These are phyloP conservation scores for Sarcomyxa edulis DNA, from an alignment of 768 basidiomycete genomes.

Conservation along the genomic window DNA sequence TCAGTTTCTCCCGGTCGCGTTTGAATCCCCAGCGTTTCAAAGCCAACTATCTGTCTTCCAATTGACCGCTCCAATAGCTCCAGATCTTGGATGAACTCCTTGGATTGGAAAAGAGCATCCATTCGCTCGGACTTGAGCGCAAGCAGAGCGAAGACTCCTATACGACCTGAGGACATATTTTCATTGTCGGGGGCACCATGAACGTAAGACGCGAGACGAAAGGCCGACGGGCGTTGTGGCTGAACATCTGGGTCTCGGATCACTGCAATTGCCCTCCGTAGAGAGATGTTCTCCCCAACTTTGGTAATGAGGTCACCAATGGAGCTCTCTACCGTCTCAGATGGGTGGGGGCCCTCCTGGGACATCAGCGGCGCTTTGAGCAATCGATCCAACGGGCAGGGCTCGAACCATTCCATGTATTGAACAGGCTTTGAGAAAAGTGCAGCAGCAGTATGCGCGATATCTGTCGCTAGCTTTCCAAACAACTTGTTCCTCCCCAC, in stretches of 20 bases:
- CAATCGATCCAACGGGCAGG: constrained; percentile 45
- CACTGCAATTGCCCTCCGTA: constrained; percentile 54
- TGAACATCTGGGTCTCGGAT: constrained; percentile 31
- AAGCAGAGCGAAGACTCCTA: constrained; percentile 54
- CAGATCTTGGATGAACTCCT: constrained; percentile 52
- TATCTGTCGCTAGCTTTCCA: constrained; percentile 64
- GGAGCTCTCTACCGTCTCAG: constrained; percentile 51
- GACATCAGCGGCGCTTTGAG: constrained; percentile 65
- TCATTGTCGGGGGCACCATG: constrained; percentile 47
- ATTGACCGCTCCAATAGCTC: constrained; percentile 64
- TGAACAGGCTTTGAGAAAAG: constrained; percentile 45
- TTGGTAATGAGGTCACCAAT: constrained; percentile 69
- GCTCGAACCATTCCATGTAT: constrained; percentile 32
- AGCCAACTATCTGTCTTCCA: constrained; percentile 83
- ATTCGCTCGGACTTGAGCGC: constrained; percentile 46
- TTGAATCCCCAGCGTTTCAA: constrained; percentile 57
- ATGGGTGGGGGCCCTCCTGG: constrained; percentile 27
- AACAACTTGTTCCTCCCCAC: constrained; percentile 87
- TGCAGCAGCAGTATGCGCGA: constrained; percentile 81
- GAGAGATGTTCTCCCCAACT: constrained; percentile 73
- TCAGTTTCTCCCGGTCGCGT: constrained; percentile 20
- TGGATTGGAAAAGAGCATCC: constrained; percentile 33
- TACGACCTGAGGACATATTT: constrained; percentile 48
- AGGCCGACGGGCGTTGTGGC: constrained; percentile 28
- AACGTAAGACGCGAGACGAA: constrained; percentile 51